Evolutionary conservation across 495 filamentous ascomycete genomes (phyloP).

Genomic region (Penicillium macrosclerotiorum): DNA sequence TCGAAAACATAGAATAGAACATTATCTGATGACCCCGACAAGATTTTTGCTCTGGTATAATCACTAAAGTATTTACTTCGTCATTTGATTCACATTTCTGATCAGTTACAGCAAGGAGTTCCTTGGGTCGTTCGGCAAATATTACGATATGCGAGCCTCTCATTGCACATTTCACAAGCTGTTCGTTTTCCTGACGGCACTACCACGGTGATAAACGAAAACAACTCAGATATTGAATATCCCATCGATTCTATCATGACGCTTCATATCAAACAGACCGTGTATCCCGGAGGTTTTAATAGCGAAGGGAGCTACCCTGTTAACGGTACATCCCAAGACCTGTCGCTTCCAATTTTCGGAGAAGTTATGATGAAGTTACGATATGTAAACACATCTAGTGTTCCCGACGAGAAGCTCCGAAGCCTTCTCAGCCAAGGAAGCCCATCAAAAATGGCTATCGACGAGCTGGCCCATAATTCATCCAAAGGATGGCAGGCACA

Average conservation of each 20-base stretch:
- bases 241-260: conserved; percentile 1
- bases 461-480: conserved; percentile 15
- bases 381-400: conserved; percentile 2
- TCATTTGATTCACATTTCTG: not conserved
- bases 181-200: not conserved
- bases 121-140: conserved; percentile 18
- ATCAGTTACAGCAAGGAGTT: conserved; percentile 17
- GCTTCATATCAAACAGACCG: conserved; percentile 16
- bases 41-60: conserved; percentile 15
- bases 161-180: conserved; percentile 14
- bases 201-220: not conserved
- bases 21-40: conserved; percentile 20
- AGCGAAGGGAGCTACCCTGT: conserved; percentile 12
- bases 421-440: conserved; percentile 1
- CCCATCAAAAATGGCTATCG: conserved; percentile 9
- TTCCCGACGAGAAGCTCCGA: conserved; percentile 11
- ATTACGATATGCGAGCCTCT: conserved; percentile 12
- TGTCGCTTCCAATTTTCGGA: conserved; percentile 21
- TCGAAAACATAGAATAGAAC: conserved; percentile 13
- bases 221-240: not conserved
- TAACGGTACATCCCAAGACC: conserved; percentile 7
- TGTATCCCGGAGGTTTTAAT: conserved; percentile 15
- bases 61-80: not conserved
- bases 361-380: conserved; percentile 12
- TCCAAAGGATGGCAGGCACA: conserved; percentile 16